Evolutionary conservation across 176 grass and related monocot genomes (phyloP), one percentile per base, ranked within the genome.

Genomic region (Alopecurus myosuroides): DNA sequence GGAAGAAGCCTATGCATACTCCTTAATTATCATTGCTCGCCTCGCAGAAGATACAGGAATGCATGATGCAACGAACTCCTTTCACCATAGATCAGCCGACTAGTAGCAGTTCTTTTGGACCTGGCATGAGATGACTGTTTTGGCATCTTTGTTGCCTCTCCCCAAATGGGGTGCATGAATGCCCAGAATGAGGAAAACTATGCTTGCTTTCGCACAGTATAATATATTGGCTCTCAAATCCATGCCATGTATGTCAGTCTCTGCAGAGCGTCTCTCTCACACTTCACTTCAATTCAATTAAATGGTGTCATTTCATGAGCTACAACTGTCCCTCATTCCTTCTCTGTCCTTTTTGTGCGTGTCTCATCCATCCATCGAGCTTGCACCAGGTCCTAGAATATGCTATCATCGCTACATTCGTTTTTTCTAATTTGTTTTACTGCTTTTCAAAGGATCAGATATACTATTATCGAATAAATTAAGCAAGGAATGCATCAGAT

Each of bases 221-320:
- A 46, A 22, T 64, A 42, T 25, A 79, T 19, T 52, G 50, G 35
- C 36, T 33, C 41, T 63, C 70, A 76, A 64, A 75, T n/a, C 29
- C 39, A 75, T 84, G 81, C 40, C 28, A 56, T 30, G 17, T 19
- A 30, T 56, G 44, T 57, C 52, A n/a, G 26, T 33, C 42, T 31
- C 42, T 49, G 17, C 42, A 8, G 39, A 17, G 70, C 9, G 3
- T 53, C 83, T 68, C 46, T 72, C 41, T 7, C 26, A 30, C 31
- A 42, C 35, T 55, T 51, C 41, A 33, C 55, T 64, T 52, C 69
- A 35, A 34, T 58, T 85, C 70, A 7, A 23, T 81, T 86, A 34
- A 74, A n/a, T 49, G 48, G 67, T 87, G 80, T 83, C 80, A 83
- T 86, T 79, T 90, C 88, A 79, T 86, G 74, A 74, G 77, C 66